Percentiles rank a stretch among this genome's conserved stretches.
These are phyloP conservation scores for Bacidia gigantensis DNA, from an alignment of 495 filamentous ascomycete genomes.

Conservation along the genomic window DNA sequence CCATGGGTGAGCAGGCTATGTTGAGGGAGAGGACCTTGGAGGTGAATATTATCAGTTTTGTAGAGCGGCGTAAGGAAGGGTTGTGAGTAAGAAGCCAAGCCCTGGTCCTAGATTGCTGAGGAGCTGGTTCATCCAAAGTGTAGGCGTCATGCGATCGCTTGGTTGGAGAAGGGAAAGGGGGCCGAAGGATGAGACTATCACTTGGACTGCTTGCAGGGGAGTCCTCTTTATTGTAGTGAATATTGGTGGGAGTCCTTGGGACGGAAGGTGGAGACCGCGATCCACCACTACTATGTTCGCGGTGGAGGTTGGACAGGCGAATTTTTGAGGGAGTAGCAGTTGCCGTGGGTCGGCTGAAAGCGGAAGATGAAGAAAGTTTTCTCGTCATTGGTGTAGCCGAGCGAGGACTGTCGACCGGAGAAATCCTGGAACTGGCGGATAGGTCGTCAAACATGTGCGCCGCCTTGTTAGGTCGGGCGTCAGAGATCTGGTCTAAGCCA, in stretches of 20 bases:
- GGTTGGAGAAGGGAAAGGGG: conserved; percentile 19
- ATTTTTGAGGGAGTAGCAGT: conserved; percentile 13
- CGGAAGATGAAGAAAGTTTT: conserved; percentile 20
- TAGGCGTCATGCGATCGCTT: conserved; percentile 5
- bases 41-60: conserved; percentile 34
- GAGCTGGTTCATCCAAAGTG: conserved; percentile 15
- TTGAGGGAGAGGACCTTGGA: conserved; percentile 41
- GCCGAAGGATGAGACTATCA: conserved; percentile 21
- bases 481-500: conserved; percentile 41
- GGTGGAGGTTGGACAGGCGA: conserved; percentile 9
- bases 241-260: not conserved
- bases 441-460: conserved; percentile 39
- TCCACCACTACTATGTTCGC: conserved; percentile 4
- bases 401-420: conserved; percentile 38
- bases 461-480: conserved; percentile 31
- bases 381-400: conserved; percentile 15
- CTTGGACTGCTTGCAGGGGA: conserved; percentile 18
- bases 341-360: conserved; percentile 16
- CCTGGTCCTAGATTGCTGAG: conserved; percentile 14
- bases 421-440: conserved; percentile 44
- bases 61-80: conserved; percentile 5
- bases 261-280: conserved; percentile 4
- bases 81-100: conserved; percentile 6
- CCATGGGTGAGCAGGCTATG: conserved; percentile 47
- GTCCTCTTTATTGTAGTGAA: not conserved